These are phyloP conservation scores for Hyaloscypha variabilis DNA, from an alignment of 495 filamentous ascomycete species.

Conservation along the genomic window DNA sequence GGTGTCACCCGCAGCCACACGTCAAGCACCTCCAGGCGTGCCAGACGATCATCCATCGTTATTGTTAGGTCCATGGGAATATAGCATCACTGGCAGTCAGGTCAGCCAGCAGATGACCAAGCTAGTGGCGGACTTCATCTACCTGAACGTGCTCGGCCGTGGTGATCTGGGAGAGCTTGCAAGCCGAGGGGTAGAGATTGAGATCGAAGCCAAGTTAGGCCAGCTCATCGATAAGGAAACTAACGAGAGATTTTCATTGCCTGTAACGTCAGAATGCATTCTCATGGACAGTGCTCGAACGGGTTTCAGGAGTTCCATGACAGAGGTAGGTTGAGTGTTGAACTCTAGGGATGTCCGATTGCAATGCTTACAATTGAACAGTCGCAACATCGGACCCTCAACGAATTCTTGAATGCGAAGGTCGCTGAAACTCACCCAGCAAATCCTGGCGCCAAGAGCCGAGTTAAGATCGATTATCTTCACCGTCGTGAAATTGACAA, in stretches of 20 bases:
- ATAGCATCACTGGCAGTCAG: constrained; percentile 64
- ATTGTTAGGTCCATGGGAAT: constrained; percentile 70
- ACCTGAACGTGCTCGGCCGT: constrained; percentile 62
- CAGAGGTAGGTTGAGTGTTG: constrained; percentile 58
- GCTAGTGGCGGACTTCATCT: constrained; percentile 74
- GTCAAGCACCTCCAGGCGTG: constrained; percentile 15
- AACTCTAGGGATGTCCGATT: neutral
- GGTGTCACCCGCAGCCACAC: constrained; percentile 23
- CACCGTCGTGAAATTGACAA: constrained; percentile 81
- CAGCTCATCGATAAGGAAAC: constrained; percentile 72
- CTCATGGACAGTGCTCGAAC: constrained; percentile 53
- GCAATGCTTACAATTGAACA: constrained; percentile 35
- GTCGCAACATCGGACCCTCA: constrained; percentile 77
- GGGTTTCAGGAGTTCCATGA: constrained; percentile 84
- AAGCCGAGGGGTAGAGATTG: constrained; percentile 67
- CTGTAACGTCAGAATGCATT: constrained; percentile 67
- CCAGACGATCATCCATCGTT: constrained; percentile 29
- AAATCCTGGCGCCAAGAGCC: constrained; percentile 37
- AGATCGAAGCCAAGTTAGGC: constrained; percentile 92
- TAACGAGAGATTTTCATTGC: constrained; percentile 65
- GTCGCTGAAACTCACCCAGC: constrained; percentile 55
- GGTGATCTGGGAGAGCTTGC: constrained; percentile 55
- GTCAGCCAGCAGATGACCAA: constrained; percentile 71
- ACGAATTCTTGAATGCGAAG: constrained; percentile 75
- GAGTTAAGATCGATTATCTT: constrained; percentile 76